Percentiles rank a stretch among this genome's conserved stretches.
Evolutionary conservation across 1,139 yeast genomes (phyloP).

Genomic region (Hyphopichia khmerensis): DNA sequence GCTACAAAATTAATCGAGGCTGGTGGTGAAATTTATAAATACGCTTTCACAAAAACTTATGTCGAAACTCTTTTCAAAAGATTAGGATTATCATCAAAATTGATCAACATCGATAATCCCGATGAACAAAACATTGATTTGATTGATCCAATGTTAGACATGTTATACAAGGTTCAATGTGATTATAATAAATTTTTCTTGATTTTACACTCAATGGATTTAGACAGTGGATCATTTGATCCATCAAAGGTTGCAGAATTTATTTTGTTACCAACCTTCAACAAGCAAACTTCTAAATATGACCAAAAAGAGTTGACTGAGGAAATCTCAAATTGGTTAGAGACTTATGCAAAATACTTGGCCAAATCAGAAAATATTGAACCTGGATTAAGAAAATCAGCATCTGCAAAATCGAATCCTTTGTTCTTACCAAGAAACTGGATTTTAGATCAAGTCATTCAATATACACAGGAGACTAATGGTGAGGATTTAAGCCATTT

Average conservation of each 20-base stretch:
- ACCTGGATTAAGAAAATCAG: conserved; percentile 29
- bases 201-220: conserved; percentile 47
- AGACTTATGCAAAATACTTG: conserved; percentile 33
- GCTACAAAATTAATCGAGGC: conserved; percentile 66
- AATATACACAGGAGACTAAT: conserved; percentile 38
- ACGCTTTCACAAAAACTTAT: conserved; percentile 59
- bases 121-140: conserved; percentile 44
- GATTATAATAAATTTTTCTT: conserved; percentile 83
- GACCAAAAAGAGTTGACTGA: conserved; percentile 32
- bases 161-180: conserved; percentile 59
- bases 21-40: conserved; percentile 67
- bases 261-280: conserved; percentile 17
- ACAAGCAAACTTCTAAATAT: conserved; percentile 19
- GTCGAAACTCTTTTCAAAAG: conserved; percentile 61
- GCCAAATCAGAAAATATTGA: conserved; percentile 26
- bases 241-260: conserved; percentile 25
- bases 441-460: conserved; percentile 82
- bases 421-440: conserved; percentile 80
- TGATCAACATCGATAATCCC: conserved; percentile 36
- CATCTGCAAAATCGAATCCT: conserved; percentile 63
- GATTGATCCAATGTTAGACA: conserved; percentile 61
- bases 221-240: conserved; percentile 12
- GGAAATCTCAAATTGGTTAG: conserved; percentile 40
- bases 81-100: conserved; percentile 55
- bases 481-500: conserved; percentile 40